Conservation (phyloP, 2,329 filamentous ascomycete genomes). For the Metarhizium robertsii region DNA sequence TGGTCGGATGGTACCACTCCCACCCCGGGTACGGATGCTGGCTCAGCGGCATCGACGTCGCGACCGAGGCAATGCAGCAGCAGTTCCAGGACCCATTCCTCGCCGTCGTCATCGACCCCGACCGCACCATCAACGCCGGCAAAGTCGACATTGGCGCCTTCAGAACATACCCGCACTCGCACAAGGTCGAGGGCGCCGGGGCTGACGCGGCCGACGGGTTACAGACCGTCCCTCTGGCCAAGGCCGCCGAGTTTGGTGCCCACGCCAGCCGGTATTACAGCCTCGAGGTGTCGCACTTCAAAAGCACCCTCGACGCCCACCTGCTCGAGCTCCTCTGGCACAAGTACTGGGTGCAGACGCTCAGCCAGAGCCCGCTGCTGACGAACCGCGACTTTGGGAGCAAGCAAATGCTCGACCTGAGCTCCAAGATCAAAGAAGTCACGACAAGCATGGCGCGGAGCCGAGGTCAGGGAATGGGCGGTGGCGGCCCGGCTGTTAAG, state of each 20-base stretch:
- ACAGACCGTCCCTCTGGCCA: conserved; percentile 78
- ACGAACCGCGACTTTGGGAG: conserved; percentile 89
- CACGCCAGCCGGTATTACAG: conserved; percentile 87
- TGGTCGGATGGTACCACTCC: conserved; percentile 95
- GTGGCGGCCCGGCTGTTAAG: conserved; percentile 8
- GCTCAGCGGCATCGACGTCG: conserved; percentile 92
- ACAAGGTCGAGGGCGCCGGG: conserved; percentile 39
- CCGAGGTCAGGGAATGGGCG: conserved; percentile 15
- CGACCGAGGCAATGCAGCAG: conserved; percentile 80
- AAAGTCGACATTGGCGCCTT: conserved; percentile 98
- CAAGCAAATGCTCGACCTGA: conserved; percentile 84
- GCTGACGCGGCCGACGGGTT: conserved; percentile 42
- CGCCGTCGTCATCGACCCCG: conserved; percentile 91
- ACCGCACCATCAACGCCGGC: conserved; percentile 86
- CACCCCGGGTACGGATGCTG: conserved; percentile 98
- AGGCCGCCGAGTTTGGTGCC: conserved; percentile 92
- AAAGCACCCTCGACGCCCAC: conserved; percentile 80
- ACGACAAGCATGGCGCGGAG: conserved; percentile 24
- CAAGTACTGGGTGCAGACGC: conserved; percentile 97
- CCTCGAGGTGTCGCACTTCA: conserved; percentile 87
- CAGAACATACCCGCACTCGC: conserved; percentile 72
- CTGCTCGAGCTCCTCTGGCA: conserved; percentile 90
- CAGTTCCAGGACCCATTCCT: conserved; percentile 82
- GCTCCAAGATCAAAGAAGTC: conserved; percentile 67
- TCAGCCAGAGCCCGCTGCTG: conserved; percentile 82